A percentile compares a stretch with the other conserved stretches of the same genome.
Evolutionary conservation across 1,284 basidiomycete genomes (phyloP).

Genomic region (Boletus semigastroideus): DNA sequence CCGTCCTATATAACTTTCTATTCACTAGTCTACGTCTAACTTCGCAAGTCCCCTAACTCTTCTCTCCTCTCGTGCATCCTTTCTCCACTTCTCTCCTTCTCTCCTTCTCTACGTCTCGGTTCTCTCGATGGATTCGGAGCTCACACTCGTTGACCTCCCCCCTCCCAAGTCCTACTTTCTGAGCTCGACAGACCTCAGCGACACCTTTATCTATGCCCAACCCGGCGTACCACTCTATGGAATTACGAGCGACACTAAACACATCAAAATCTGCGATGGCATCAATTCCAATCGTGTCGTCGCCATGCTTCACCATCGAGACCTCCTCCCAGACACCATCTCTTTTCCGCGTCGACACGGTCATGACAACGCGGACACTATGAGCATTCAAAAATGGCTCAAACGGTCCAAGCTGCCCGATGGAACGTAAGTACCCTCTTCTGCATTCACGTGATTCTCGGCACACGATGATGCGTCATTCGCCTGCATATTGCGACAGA

Average conservation of each 20-base stretch:
- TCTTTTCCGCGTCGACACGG: slow-evolving; percentile 21
- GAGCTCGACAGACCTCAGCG: slow-evolving; percentile 17
- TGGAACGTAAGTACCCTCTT: slow-evolving; percentile 20
- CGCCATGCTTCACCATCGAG: slow-evolving; percentile 29
- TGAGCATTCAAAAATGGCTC: slow-evolving; percentile 29
- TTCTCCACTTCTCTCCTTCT: no score
- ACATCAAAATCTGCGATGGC: slow-evolving; percentile 18
- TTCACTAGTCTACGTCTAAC: no score
- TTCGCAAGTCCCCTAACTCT: no score
- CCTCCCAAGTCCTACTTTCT: slow-evolving; percentile 33
- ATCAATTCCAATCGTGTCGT: slow-evolving; percentile 11
- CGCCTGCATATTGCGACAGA: slow-evolving; percentile 5
- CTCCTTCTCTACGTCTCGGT: not conserved
- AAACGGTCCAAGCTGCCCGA: slow-evolving; percentile 23
- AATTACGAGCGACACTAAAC: slow-evolving; percentile 19
- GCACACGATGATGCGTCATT: not conserved
- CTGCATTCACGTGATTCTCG: not conserved
- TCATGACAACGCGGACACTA: not conserved
- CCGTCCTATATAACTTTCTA: not conserved
- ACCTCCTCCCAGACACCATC: slow-evolving; percentile 27
- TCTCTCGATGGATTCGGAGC: slow-evolving; percentile 27
- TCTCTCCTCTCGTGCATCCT: not conserved
- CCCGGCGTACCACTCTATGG: slow-evolving; percentile 26
- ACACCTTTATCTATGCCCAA: slow-evolving; percentile 18
- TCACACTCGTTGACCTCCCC: slow-evolving; percentile 25